phyloP scores from a whole-genome alignment of 441 rosid species.

The Eutrema salsugineum region DNA sequence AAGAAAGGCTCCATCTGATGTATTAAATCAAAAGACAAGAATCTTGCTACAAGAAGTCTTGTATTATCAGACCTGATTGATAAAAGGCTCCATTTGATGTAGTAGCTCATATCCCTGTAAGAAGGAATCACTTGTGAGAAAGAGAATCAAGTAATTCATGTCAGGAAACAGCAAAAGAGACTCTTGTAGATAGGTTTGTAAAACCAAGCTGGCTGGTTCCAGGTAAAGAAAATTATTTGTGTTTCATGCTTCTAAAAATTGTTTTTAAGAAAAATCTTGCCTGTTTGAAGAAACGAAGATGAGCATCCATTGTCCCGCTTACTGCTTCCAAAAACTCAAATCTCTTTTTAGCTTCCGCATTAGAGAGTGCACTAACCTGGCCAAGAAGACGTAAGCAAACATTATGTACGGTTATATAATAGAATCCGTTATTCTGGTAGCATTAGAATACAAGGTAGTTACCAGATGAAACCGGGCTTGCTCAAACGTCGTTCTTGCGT shows the following conservation, averaged over 20 bases:
- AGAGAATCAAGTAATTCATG: slow-evolving; percentile 1
- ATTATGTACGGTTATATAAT: slow-evolving; percentile 2
- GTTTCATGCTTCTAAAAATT: neutral
- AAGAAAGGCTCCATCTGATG: neutral
- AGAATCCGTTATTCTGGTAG: neutral
- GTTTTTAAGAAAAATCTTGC: slow-evolving; percentile 30
- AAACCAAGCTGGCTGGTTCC: slow-evolving; percentile 1
- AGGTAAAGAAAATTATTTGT: neutral
- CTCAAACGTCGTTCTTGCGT: slow-evolving; percentile 77
- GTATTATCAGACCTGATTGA: slow-evolving; percentile 61
- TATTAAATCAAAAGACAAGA: neutral
- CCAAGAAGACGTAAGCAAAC: slow-evolving; percentile 11
- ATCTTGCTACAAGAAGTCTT: neutral
- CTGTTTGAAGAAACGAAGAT: slow-evolving; percentile 93
- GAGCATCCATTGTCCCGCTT: slow-evolving; percentile 92
- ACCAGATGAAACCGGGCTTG: slow-evolving; percentile 89
- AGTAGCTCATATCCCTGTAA: slow-evolving; percentile 88
- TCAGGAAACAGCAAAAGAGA: neutral
- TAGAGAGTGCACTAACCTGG: slow-evolving; percentile 78
- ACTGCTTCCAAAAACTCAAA: slow-evolving; percentile 93
- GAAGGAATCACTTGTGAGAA: slow-evolving; percentile 12
- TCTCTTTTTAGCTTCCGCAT: slow-evolving; percentile 86
- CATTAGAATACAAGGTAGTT: slow-evolving; percentile 11
- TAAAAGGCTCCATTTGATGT: slow-evolving; percentile 88
- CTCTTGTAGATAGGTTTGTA: neutral